Percentiles rank a stretch among this genome's conserved stretches.
phyloP scores from a whole-genome alignment of 2,329 filamentous ascomycete genomes.

The Ophiostoma australiae region DNA sequence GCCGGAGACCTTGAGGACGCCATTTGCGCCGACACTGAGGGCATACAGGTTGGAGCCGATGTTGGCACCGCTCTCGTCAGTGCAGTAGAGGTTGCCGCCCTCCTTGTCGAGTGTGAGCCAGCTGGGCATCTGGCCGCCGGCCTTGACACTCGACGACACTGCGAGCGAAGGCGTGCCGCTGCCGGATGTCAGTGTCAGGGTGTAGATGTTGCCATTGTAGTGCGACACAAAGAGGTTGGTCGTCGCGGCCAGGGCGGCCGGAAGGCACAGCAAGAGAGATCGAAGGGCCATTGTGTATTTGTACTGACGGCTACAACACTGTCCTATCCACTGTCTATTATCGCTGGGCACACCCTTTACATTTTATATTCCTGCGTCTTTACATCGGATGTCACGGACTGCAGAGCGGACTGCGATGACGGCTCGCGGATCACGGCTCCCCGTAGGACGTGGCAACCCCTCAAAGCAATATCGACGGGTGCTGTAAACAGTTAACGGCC shows the following conservation, averaged over 20 bases:
- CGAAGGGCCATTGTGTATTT: not conserved
- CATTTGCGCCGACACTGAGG: not conserved
- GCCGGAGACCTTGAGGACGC: not conserved
- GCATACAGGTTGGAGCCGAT: conserved; percentile 25
- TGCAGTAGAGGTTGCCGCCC: conserved; percentile 35
- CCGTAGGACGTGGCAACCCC: not conserved
- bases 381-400: not conserved
- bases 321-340: not conserved
- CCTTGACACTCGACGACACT: not conserved
- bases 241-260: not conserved
- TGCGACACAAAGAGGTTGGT: not conserved
- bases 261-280: not conserved
- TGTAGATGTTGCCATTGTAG: not conserved
- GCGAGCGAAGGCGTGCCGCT: not conserved
- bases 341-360: not conserved
- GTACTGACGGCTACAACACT: not conserved
- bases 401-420: not conserved
- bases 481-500: not conserved
- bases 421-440: not conserved
- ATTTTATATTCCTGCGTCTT: not conserved
- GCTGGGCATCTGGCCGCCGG: conserved; percentile 36
- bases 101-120: conserved; percentile 38
- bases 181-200: not conserved
- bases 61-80: conserved; percentile 37
- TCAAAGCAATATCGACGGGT: not conserved